A percentile compares a stretch with the other conserved stretches of the same genome.
Evolutionary conservation across 306 rosid genomes (phyloP).

Genomic region (Urtica urens): DNA sequence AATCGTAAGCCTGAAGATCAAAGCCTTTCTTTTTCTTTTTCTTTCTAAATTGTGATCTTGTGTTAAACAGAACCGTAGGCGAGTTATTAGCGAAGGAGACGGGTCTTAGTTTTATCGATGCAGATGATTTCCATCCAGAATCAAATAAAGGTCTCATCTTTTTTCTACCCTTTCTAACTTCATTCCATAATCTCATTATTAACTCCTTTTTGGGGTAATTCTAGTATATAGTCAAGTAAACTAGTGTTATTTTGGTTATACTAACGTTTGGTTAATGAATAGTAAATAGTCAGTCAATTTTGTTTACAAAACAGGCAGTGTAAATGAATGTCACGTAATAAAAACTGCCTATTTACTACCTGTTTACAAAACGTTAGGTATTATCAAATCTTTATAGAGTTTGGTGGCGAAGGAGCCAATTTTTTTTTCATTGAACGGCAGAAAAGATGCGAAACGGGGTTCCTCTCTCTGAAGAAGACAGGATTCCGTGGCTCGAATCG

Average conservation of each 20-base stretch:
- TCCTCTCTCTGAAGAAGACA: constrained; percentile 66
- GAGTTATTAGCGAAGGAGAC: constrained; percentile 45
- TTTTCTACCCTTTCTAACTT: not conserved
- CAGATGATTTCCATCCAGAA: constrained; percentile 72
- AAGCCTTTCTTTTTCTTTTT: not conserved
- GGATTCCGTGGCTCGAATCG: constrained; percentile 77
- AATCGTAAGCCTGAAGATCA: constrained; percentile 41
- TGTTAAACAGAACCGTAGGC: constrained; percentile 56
- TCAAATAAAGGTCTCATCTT: constrained; percentile 56
- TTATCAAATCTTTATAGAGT: no score
- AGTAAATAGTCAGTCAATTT: no score
- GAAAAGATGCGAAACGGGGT: constrained; percentile 68
- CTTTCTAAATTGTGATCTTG: not conserved
- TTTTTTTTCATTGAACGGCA: no score
- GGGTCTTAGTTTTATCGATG: constrained; percentile 52
- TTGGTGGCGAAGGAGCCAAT: no score
- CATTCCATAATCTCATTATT: not conserved
- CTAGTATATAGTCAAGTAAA: no score
- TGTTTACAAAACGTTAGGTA: no score
- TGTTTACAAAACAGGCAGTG: no score
- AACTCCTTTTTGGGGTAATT: no score
- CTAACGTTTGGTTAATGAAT: no score
- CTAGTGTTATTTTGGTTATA: no score
- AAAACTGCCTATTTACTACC: no score
- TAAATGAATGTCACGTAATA: no score